Base-by-base conservation (phyloP, 495 filamentous ascomycete species). In the Patellaria atrata region DNA sequence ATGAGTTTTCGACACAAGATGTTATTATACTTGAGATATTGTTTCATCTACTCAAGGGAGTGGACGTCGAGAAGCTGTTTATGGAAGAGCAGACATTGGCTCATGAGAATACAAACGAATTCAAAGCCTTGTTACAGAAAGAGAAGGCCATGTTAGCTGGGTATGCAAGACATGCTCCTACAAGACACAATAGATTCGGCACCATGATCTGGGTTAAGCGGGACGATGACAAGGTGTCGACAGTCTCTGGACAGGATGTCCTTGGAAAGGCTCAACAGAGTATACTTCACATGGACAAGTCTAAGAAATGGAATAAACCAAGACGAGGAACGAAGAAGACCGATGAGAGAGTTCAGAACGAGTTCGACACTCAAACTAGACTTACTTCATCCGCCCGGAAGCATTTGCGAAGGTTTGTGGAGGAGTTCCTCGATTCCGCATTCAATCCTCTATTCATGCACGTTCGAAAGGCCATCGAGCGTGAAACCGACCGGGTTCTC, bases 151-250 rank as follows among this genome's bases (percentile, higher is more conserved):
- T 92, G 70, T 70, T 79, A 28, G 69, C 77, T 40, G 69, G 75
- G 31, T 81, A 92, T 48, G 71, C 74, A 22, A 78, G 75, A 44
- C 76, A 77, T 45, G 81, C 80, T 4, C 83, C 85, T 2, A 85
- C 85, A 5, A 62, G 91, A 22, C 91, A 99, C 54, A 91, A 85
- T 43, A 68, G 91, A 33, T 99, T 94, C 51, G 91, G 91, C 1
- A 92, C 85, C 10, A 94, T 94, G 77, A 77, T 93, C 13, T 96
- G 91, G 89, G 74, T 99, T 25, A 83, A 94, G 59, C 67, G 82
- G 32, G 79, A 80, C 35, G 81, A 89, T 50, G 63, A 67, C 5
- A 69, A 71, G 45, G 63, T 87, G 29, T 75, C 80, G 4, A 87
- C 85, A 0, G 73, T 99, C 2, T 82, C 82, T 2, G 91, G 91